Base-by-base conservation (phyloP, 2,329 filamentous ascomycete genomes). In the Alternaria metachromatica region DNA sequence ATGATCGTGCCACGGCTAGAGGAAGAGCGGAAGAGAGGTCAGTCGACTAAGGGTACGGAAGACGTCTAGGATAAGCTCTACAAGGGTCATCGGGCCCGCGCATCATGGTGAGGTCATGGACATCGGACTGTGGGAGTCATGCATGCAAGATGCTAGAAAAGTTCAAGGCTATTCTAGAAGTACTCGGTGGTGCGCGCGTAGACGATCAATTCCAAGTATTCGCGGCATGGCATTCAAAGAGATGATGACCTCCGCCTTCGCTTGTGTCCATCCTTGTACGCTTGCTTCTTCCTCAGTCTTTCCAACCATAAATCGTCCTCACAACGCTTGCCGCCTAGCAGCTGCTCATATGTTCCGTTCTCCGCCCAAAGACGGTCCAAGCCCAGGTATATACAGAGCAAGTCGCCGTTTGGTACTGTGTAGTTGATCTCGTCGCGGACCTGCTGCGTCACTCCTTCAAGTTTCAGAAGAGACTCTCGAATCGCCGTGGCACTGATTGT, bases 1-100 rank as follows among this genome's bases (percentile, higher is more conserved):
- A 58, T 65, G 49, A 55, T 66, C 11, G n/a, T 28, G 30, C 65
- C 65, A 7, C 55, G 33, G 15, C 15, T 68, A 11, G 55, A 54
- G 37, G 30, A 65, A 43, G 5, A 41, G 25, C 13, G n/a, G 4
- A 18, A 7, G 3, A 30, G 13, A 7, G n/a, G 37, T 28, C 8
- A 33, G n/a, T 33, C 49, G 18, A 53, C 33, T 58, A 41, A 53
- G n/a, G 33, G 23, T 8, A 78, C 18, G 46, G 46, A 43, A 5
- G 12, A 21, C 15, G 21, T 20, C n/a, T 30, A 45, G 25, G 21
- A 6, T 23, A 53, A 21, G 30, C 15, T 53, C 13, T 21, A 33
- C 30, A 21, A 53, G 20, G 10, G 20, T 13, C 30, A 21, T 23
- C 11, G 49, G 18, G 20, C 28, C 20, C 20, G 49, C 28, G n/a